These are phyloP conservation scores for Diaporthe australafricana DNA, from an alignment of 2,329 filamentous ascomycete genomes.

Conservation along the genomic window DNA sequence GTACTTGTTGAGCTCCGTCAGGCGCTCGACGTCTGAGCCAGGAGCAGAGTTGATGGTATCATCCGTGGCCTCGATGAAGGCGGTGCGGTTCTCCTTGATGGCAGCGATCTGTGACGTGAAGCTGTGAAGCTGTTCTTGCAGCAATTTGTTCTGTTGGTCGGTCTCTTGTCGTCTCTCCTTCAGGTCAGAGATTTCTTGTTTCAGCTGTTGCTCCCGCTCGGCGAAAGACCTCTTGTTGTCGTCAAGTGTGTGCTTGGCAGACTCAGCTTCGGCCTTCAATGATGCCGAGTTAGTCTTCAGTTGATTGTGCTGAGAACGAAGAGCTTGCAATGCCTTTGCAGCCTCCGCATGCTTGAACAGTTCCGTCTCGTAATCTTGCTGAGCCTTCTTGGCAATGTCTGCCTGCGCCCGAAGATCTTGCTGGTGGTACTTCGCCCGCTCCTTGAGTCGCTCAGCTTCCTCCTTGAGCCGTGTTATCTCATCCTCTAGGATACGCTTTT, in stretches of 20 bases:
- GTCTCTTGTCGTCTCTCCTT: constrained; percentile 85
- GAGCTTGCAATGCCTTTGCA: constrained; percentile 82
- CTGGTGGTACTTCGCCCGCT: constrained; percentile 86
- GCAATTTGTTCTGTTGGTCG: constrained; percentile 87
- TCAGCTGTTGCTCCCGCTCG: constrained; percentile 82
- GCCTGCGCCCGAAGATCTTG: constrained; percentile 94
- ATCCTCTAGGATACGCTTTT: constrained; percentile 81
- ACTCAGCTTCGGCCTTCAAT: constrained; percentile 84
- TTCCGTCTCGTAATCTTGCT: constrained; percentile 95
- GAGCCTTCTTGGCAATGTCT: constrained; percentile 90
- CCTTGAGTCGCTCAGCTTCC: constrained; percentile 82
- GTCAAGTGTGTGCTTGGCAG: constrained; percentile 80
- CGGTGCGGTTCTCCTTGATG: constrained; percentile 80
- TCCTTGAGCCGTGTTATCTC: constrained; percentile 87
- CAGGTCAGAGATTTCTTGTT: constrained; percentile 85
- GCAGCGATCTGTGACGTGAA: constrained; percentile 83
- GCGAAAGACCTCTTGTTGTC: constrained; percentile 91
- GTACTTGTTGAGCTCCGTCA: constrained; percentile 92
- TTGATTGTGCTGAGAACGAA: constrained; percentile 84
- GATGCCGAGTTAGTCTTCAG: constrained; percentile 83
- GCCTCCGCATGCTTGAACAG: constrained; percentile 95
- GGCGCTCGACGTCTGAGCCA: constrained; percentile 75
- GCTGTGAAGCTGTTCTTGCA: constrained; percentile 89
- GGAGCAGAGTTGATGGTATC: constrained; percentile 62
- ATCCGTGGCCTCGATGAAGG: constrained; percentile 64